Evolutionary conservation across 306 rosid genomes (phyloP), one percentile per base, ranked within the genome.

Genomic region (Albizia julibrissin): DNA sequence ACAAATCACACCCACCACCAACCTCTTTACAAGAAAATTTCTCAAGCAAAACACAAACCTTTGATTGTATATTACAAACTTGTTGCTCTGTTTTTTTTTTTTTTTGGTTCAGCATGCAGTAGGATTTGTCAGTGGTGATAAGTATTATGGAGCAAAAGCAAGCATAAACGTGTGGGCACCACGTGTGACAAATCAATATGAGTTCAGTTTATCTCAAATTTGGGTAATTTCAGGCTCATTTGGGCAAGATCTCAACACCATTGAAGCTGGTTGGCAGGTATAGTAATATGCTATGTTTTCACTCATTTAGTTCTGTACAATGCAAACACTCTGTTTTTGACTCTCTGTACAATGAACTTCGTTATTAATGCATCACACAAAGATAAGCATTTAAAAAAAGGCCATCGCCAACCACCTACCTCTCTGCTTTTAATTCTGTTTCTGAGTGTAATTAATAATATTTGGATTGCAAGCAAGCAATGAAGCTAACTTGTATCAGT

Each of bases 261-360:
- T 94, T 83, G 98, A 94, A 88, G 95, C 92, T 79, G 98, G 98
- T 77, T 94, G 98, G 97, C 98, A 94, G 98, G 98, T 74, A 82
- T 56, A n/a, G 27, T n/a, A n/a, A 56, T 21, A 21, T 56, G 62
- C 2, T 56, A 15, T 75, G 76, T 77, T 77, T 77, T 64, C 33
- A 10, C 1, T 74, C 42, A n/a, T 2, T 81, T 65, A 80, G 21
- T 33, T 47, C 46, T 74, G 26, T 29, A 8, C 6, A 61, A 61
- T 18, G 12, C 33, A 58, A 10, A 8, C 65, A 12, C 59, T 47
- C 44, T 80, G 39, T 21, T 37, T 12, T 62, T 29, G 6, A 7
- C 16, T 37, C 43, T 37, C 43, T 49, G 19, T 6, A 13, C 10
- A 29, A 75, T 75, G 0, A 5, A 33, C 64, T 83, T 62, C 49